Percentiles rank a stretch among this genome's conserved stretches.
phyloP scores from a whole-genome alignment of 2,329 filamentous ascomycete species.

The Coniochaeta sp. region DNA sequence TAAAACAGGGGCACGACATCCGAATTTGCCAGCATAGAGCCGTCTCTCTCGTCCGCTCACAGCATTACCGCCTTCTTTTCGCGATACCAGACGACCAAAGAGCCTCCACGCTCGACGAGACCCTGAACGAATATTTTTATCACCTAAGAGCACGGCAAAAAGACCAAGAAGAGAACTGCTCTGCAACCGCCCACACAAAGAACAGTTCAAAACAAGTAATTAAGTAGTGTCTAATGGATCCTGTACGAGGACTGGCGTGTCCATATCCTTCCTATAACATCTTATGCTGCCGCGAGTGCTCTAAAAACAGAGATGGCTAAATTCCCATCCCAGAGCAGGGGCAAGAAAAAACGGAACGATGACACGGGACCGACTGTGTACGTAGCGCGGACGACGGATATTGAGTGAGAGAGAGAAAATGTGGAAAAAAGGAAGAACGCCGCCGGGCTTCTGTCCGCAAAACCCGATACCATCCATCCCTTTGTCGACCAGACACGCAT shows the following conservation, averaged over 20 bases:
- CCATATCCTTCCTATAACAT: background rate
- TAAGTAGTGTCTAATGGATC: conserved; percentile 1
- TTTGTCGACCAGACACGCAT: conserved; percentile 3
- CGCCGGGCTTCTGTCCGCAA: conserved; percentile 4
- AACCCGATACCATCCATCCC: conserved; percentile 6
- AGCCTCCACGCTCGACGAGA: background rate
- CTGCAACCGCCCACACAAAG: background rate
- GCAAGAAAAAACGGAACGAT: background rate
- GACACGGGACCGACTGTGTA: background rate
- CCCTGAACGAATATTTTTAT: background rate
- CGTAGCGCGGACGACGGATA: conserved; percentile 9
- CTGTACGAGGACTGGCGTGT: background rate
- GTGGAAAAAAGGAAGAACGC: conserved; percentile 4
- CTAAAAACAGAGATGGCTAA: background rate
- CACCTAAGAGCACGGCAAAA: background rate
- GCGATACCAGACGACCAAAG: background rate
- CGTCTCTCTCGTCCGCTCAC: background rate
- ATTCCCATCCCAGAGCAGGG: background rate
- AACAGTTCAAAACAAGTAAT: conserved; percentile 1
- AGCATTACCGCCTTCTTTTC: background rate
- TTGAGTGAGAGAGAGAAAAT: background rate
- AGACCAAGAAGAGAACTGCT: background rate
- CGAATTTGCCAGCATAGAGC: background rate
- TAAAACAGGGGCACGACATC: background rate
- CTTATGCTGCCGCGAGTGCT: background rate